These are phyloP conservation scores for Durotheca rogersii DNA, from an alignment of 495 filamentous ascomycete species.

Conservation along the genomic window DNA sequence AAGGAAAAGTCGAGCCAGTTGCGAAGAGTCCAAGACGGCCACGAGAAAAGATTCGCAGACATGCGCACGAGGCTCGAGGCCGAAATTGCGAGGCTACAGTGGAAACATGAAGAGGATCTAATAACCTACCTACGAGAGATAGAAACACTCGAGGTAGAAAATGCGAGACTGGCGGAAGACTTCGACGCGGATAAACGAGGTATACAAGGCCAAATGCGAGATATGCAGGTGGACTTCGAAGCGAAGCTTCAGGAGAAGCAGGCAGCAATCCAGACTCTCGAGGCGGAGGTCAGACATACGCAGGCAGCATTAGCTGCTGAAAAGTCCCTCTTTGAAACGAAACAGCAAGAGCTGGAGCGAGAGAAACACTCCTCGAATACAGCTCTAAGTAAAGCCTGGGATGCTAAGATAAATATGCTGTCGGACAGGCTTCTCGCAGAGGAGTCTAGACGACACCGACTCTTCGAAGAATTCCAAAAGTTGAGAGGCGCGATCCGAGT, in stretches of 20 bases:
- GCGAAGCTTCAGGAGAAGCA: neutral
- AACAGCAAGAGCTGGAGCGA: neutral
- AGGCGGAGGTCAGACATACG: neutral
- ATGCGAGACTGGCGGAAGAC: neutral
- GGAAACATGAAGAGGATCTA: neutral
- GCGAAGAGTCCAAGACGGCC: neutral
- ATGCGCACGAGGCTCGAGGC: constrained; percentile 7
- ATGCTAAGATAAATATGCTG: neutral
- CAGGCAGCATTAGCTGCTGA: no score
- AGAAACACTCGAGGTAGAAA: neutral
- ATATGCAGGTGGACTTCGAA: neutral
- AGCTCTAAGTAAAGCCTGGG: neutral
- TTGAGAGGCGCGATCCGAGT: constrained; percentile 95
- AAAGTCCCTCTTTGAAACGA: no score
- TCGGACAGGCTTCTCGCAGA: constrained; percentile 73
- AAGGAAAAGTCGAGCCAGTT: neutral
- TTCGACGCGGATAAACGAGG: neutral
- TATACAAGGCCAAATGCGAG: neutral
- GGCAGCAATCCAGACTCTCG: neutral
- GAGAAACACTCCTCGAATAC: neutral
- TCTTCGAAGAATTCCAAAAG: constrained; percentile 94
- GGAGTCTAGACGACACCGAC: constrained; percentile 77
- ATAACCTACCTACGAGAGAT: neutral
- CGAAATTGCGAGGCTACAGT: neutral
- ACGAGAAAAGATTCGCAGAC: neutral